Base-by-base conservation (phyloP, 2,329 filamentous ascomycete species). In the Fusarium begoniae region DNA sequence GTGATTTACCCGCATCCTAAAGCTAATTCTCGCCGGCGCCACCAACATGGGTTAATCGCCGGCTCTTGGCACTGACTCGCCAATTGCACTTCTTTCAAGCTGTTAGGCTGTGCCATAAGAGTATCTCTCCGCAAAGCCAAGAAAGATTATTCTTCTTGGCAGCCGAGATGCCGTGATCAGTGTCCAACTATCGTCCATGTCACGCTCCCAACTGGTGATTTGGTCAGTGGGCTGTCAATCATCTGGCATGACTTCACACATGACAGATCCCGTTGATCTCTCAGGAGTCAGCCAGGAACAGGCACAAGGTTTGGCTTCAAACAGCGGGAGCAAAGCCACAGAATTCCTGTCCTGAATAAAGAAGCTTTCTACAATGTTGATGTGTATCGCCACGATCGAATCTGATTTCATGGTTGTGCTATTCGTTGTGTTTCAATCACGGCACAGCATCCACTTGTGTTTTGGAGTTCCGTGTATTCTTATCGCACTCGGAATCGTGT, bases 101-200 rank as follows among this genome's bases (percentile, higher is more conserved):
- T 59, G 26, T 43, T 32, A 32, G 32, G 32, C 32, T 32, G 32
- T 32, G 63, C 48, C 41, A 28, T 43, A 30, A 22, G 17, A 43
- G 28, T 45, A 32, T 53, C 55, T 24, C 45, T 61, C 48, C 56
- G 44, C 64, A 59, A 28, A 50, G 65, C 60, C 61, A 53, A 63
- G 70, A 50, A 59, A 50, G 32, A 47, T 48, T 59, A 30, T 61
- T 43, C 55, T 53, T 47, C 67, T 72, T 74, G 71, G 71, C 64
- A 63, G 71, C 71, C 71, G 71, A 74, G 45, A 50, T 64, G 45
- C 71, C 71, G 71, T 73, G 47, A 58, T 74, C 70, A 56, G 70
- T 67, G 43, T 40, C 26, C 22, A 14, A 28, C 40, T 65, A 28
- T 43, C 24, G 22, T 41, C n/a, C 30, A 45, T 28, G 40, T 57